A percentile compares a stretch with the other conserved stretches of the same genome.
Conservation (phyloP, 345 rosid genomes). For the Eutrema japonicum region DNA sequence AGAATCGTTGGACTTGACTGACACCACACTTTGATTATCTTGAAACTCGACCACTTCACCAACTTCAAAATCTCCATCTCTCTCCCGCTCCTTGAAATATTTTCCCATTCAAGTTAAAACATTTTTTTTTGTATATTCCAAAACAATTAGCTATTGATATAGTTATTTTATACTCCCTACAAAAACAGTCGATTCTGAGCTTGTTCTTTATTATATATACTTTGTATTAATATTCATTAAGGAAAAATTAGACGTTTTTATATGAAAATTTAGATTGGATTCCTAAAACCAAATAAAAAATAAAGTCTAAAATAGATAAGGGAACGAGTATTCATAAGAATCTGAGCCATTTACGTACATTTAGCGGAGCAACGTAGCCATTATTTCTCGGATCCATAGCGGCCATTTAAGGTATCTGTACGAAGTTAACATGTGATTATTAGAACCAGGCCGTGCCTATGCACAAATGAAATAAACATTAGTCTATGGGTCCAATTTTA, state of each 20-base stretch:
- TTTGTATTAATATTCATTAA: background rate
- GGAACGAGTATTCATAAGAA: background rate
- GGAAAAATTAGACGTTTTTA: background rate
- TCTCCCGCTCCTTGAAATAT: conserved; percentile 26
- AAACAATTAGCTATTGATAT: background rate
- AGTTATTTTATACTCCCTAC: background rate
- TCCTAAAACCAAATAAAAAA: background rate
- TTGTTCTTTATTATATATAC: background rate
- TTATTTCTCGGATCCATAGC: conserved; percentile 47
- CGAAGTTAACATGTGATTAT: conserved; percentile 8
- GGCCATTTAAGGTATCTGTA: conserved; percentile 53
- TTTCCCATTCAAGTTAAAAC: conserved; percentile 35
- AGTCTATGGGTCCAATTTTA: no score
- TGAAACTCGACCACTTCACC: conserved; percentile 32
- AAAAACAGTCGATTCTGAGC: background rate
- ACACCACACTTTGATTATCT: conserved; percentile 34
- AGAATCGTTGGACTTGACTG: conserved; percentile 31
- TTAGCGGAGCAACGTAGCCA: conserved; percentile 41
- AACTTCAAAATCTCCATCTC: conserved; percentile 30
- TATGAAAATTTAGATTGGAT: background rate
- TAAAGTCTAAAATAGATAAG: background rate
- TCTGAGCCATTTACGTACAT: conserved; percentile 39
- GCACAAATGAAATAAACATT: no score
- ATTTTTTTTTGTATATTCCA: background rate
- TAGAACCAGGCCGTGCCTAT: no score